Evolutionary conservation across 495 filamentous ascomycete genomes (phyloP).

Genomic region (Gamarada debralockiae): DNA sequence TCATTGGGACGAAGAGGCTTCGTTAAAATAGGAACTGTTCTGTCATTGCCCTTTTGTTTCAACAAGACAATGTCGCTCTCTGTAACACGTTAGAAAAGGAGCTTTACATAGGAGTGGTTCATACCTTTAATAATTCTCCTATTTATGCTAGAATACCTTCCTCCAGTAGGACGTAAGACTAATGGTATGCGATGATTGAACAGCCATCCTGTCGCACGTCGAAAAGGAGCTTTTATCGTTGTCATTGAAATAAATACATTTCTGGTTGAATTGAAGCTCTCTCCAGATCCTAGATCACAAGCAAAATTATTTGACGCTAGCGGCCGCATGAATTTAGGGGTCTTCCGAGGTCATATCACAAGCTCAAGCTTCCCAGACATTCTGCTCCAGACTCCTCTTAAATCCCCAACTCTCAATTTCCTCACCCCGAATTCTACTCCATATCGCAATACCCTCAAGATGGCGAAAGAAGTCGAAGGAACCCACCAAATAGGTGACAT

Average conservation of each 20-base stretch:
- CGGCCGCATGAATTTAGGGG: not conserved
- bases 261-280: too few relatives aligned
- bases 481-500: slow-evolving; percentile 51
- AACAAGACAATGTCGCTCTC: slow-evolving; percentile 22
- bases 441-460: slow-evolving; percentile 22
- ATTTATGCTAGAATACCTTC: not conserved
- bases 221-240: not conserved
- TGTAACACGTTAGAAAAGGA: not conserved
- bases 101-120: not conserved
- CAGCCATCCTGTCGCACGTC: not conserved
- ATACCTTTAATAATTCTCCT: slow-evolving; percentile 9
- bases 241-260: not conserved
- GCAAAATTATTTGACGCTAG: not conserved
- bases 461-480: slow-evolving; percentile 46
- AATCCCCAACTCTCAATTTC: not conserved
- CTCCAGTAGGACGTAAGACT: not conserved
- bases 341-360: not conserved
- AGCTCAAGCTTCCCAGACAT: too few relatives aligned
- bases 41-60: slow-evolving; percentile 1
- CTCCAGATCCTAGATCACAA: too few relatives aligned
- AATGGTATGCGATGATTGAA: not conserved
- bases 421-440: not conserved
- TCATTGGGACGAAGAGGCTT: slow-evolving; percentile 43
- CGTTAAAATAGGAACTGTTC: slow-evolving; percentile 23
- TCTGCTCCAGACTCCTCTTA: too few relatives aligned